Evolutionary conservation across 371 early-diverging fungal species (phyloP), one percentile per base, ranked within the genome.

Genomic region (Mucor velutinosus): DNA sequence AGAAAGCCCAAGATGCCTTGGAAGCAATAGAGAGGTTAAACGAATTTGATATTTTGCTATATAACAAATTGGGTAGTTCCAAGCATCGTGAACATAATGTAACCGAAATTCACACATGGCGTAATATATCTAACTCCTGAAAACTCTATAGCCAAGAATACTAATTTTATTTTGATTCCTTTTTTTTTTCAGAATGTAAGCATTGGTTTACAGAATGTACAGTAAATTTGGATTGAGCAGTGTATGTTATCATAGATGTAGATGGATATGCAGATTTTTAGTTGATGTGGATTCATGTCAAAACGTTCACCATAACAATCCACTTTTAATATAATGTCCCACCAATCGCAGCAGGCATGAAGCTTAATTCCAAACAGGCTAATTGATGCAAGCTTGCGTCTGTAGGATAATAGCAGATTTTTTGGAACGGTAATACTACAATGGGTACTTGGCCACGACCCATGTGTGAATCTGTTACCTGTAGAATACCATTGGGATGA

Each of bases 381-480:
- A 69, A 11, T 58, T 64, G 63, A 32, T 49, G 51, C n/a, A 51
- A 30, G 19, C 30, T n/a, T 8, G 30, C 17, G 43, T 64, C 61
- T 6, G 59, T 25, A 7, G 56, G 47, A 39, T 61, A 55, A 37
- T 57, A 70, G 5, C 70, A 65, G 17, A 35, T 11, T n/a, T 4
- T 25, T 55, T 65, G 70, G 14, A 32, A 45, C 12, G 62, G 66
- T 1, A 60, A 17, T 0, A 61, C 66, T 27, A 60, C 33, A 17
- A 65, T 35, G 3, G 62, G 70, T 2, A 62, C 7, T 7, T 32
- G 60, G 4, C 65, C 65, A 27, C 11, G 7, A 14, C 45, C 27
- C 6, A 71, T n/a, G 53, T 62, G 71, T n/a, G 66, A 58, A 58
- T 71, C 71, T 12, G 32, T 12, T 10, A 71, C 39, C 17, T 71